These are phyloP conservation scores for Erysiphe pulchra DNA, from an alignment of 2,329 filamentous ascomycete genomes.

Conservation along the genomic window DNA sequence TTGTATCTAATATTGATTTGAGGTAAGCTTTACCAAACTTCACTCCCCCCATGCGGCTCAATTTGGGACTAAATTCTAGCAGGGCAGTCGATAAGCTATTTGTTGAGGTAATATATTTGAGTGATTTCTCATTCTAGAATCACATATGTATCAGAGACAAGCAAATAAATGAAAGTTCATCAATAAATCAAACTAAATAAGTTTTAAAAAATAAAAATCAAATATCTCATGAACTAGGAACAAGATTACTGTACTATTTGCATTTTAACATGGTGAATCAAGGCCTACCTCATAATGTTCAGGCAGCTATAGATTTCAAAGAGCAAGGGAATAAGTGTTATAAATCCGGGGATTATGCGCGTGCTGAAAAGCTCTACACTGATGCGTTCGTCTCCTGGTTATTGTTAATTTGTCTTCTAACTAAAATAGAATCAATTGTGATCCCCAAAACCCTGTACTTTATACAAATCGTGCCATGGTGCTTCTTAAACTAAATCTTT, in stretches of 20 bases:
- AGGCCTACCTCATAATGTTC: slow-evolving; percentile 3
- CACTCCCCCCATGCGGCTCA: too few species aligned
- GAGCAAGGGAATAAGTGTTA: slow-evolving; percentile 24
- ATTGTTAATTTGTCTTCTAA: neutral
- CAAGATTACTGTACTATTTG: neutral
- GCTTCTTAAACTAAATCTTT: slow-evolving; percentile 46
- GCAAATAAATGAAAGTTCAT: too few species aligned
- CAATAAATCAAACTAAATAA: too few species aligned
- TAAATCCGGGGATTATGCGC: slow-evolving; percentile 33
- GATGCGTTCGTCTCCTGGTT: slow-evolving; percentile 27
- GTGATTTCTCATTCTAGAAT: too few species aligned
- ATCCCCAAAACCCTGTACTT: slow-evolving; percentile 50
- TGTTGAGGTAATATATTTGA: too few species aligned
- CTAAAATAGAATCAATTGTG: slow-evolving; percentile 39
- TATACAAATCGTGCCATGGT: slow-evolving; percentile 82
- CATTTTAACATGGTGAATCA: slow-evolving; percentile 6
- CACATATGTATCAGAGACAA: too few species aligned
- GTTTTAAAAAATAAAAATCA: too few species aligned
- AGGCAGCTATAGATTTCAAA: slow-evolving; percentile 10
- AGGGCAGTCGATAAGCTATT: too few species aligned
- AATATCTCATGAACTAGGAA: neutral
- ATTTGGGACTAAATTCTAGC: too few species aligned
- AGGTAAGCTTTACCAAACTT: too few species aligned
- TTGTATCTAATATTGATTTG: too few species aligned
- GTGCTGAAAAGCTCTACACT: slow-evolving; percentile 44